phyloP scores from a whole-genome alignment of 108 stramenopile genomes.

The Nitzschia palea region DNA sequence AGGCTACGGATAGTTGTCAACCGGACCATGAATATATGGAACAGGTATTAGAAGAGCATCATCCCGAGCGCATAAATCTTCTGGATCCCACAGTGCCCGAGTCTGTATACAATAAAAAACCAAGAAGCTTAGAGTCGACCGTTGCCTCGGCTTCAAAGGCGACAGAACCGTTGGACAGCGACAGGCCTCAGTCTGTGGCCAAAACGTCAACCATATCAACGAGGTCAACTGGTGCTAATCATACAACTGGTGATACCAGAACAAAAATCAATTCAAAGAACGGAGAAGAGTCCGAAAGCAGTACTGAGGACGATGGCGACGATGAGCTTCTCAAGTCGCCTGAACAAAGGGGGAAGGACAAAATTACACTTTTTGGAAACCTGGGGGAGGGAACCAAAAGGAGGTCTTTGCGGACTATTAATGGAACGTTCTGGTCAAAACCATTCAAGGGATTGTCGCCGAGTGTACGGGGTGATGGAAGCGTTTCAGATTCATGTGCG shows the following conservation, averaged over 20 bases:
- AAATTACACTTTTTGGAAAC: slow-evolving; percentile 2
- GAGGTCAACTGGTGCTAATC: neutral
- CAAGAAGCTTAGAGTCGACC: neutral
- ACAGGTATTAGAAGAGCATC: slow-evolving; percentile 11
- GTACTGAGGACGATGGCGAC: slow-evolving; percentile 1
- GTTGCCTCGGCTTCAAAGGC: neutral
- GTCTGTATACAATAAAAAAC: neutral
- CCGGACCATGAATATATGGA: slow-evolving; percentile 19
- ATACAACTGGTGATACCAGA: neutral
- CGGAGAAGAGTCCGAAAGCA: slow-evolving; percentile 3
- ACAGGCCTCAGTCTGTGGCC: neutral
- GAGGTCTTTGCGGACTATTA: slow-evolving; percentile 20
- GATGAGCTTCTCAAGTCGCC: slow-evolving; percentile 10
- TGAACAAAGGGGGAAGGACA: neutral
- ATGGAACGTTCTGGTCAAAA: slow-evolving; percentile 16
- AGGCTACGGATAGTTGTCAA: slow-evolving; percentile 12
- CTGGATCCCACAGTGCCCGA: slow-evolving; percentile 12
- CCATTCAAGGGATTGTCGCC: slow-evolving; percentile 16
- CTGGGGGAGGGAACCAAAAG: slow-evolving; percentile 8
- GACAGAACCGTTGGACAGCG: neutral
- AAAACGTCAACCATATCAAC: neutral
- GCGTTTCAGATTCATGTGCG: slow-evolving; percentile 8
- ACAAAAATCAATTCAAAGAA: neutral
- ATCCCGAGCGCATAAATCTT: slow-evolving; percentile 21
- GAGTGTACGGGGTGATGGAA: neutral